Evolutionary conservation across 2,329 filamentous ascomycete species (phyloP).

Genomic region (Chrysosphaeria jannelii): DNA sequence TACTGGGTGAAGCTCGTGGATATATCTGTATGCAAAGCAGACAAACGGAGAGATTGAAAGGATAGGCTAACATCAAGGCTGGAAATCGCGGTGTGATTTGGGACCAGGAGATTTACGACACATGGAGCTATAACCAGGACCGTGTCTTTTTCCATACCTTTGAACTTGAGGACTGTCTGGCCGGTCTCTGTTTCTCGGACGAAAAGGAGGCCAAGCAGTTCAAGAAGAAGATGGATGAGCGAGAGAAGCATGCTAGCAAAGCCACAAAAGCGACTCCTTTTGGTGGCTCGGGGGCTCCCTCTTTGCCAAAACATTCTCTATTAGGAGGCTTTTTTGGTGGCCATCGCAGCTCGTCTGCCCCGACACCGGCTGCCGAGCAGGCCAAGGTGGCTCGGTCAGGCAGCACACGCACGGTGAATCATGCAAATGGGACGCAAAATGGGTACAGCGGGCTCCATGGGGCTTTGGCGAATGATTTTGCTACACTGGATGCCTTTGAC

Average conservation of each 20-base stretch:
- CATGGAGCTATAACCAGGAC: constrained; percentile 86
- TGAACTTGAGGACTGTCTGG: constrained; percentile 75
- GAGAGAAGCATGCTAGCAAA: constrained; percentile 85
- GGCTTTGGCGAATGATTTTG: constrained; percentile 20
- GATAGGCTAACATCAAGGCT: constrained; percentile 18
- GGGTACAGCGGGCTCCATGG: not conserved
- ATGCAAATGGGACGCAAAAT: too few species aligned
- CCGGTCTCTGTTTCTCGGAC: constrained; percentile 73
- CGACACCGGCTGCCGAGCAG: constrained; percentile 22
- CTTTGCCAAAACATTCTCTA: constrained; percentile 13
- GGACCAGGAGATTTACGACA: constrained; percentile 95
- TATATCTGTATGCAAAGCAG: constrained; percentile 44
- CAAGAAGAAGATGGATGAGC: constrained; percentile 87
- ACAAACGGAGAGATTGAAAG: not conserved
- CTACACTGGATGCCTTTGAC: constrained; percentile 31
- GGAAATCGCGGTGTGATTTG: constrained; percentile 64
- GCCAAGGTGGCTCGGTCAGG: constrained; percentile 12
- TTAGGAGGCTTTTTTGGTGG: constrained; percentile 21
- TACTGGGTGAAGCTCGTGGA: constrained; percentile 97
- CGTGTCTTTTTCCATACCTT: constrained; percentile 95
- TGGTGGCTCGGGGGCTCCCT: constrained; percentile 14
- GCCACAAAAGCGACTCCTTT: constrained; percentile 57
- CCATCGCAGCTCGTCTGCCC: constrained; percentile 12
- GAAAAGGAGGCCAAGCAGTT: constrained; percentile 96
- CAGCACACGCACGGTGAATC: too few species aligned